Conservation (phyloP, 805 yeast genomes). For the Wickerhamiella parazyma region DNA sequence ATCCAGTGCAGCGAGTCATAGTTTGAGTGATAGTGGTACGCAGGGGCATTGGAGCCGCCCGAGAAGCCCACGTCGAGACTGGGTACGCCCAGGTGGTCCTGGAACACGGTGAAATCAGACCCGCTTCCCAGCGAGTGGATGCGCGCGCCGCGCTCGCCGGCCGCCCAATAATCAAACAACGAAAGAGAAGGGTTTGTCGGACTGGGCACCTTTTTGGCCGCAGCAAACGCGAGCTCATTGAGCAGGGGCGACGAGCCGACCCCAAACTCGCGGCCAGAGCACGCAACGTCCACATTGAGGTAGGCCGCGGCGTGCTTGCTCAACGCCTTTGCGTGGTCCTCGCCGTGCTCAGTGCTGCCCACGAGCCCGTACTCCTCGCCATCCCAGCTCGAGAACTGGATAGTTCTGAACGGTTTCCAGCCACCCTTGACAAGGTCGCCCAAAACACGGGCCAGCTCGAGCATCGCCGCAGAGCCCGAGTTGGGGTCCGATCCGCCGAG, state of each 20-base stretch:
- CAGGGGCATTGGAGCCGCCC: slow-evolving; percentile 35
- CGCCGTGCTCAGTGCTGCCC: slow-evolving; percentile 72
- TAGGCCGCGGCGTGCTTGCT: slow-evolving; percentile 47
- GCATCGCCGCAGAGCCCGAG: slow-evolving; percentile 50
- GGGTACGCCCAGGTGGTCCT: slow-evolving; percentile 31
- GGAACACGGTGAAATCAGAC: slow-evolving; percentile 43
- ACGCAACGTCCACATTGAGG: slow-evolving; percentile 55
- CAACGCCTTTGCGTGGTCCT: slow-evolving; percentile 37
- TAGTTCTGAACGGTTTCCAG: slow-evolving; percentile 63
- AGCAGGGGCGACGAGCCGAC: slow-evolving; percentile 49
- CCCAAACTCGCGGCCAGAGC: slow-evolving; percentile 38
- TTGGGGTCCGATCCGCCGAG: slow-evolving; percentile 75
- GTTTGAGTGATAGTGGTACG: slow-evolving; percentile 65
- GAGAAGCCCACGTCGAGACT: slow-evolving; percentile 45
- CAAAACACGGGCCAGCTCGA: slow-evolving; percentile 51
- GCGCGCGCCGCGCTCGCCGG: slow-evolving; percentile 18
- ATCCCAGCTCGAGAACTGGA: slow-evolving; percentile 66
- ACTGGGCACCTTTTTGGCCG: slow-evolving; percentile 34
- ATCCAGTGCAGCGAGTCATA: slow-evolving; percentile 66
- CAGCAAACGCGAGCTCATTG: slow-evolving; percentile 32
- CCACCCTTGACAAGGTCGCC: slow-evolving; percentile 39
- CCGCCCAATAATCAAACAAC: slow-evolving; percentile 27
- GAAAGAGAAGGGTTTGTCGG: slow-evolving; percentile 28
- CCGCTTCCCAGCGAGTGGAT: slow-evolving; percentile 52
- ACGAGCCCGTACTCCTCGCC: slow-evolving; percentile 61